These are phyloP conservation scores for Fusarium mexicanum DNA, from an alignment of 2,329 filamentous ascomycete genomes.

Conservation along the genomic window DNA sequence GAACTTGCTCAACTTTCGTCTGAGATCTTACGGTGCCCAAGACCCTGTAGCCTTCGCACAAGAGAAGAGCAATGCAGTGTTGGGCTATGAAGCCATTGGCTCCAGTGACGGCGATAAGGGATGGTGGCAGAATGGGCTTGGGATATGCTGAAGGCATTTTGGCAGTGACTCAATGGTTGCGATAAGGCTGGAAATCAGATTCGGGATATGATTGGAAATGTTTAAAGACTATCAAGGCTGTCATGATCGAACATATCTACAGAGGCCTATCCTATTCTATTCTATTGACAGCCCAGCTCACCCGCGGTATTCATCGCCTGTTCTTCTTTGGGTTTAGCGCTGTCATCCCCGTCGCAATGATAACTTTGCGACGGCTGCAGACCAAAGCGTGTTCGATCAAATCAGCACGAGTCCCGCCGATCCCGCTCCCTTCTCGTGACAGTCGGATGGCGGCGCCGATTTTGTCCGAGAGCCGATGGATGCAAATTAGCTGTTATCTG, in stretches of 20 bases:
- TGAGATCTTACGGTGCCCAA: not conserved
- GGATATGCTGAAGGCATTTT: constrained; percentile 9
- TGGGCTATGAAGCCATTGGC: constrained; percentile 18
- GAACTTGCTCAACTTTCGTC: not conserved
- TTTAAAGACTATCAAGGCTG: not conserved
- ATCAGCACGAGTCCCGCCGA: not conserved
- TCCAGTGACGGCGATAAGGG: not conserved
- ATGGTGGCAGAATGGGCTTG: not conserved
- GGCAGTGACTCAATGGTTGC: not conserved
- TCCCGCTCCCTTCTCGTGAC: not conserved
- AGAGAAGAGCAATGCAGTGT: not conserved
- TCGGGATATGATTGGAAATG: not conserved
- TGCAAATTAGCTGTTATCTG: not conserved
- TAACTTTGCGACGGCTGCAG: constrained; percentile 7
- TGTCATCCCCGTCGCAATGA: not conserved
- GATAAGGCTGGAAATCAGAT: not conserved
- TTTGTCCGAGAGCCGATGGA: not conserved
- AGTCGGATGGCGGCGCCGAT: not conserved
- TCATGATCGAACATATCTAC: not conserved
- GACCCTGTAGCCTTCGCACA: not conserved
- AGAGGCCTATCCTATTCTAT: not conserved
- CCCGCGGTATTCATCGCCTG: not conserved
- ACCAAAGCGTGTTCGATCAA: not conserved
- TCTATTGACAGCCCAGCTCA: not conserved
- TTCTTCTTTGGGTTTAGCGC: not conserved